Percentiles rank a stretch among this genome's conserved stretches.
These are phyloP conservation scores for Plantago elongata DNA, from an alignment of 257 asterid genomes.

Conservation along the genomic window DNA sequence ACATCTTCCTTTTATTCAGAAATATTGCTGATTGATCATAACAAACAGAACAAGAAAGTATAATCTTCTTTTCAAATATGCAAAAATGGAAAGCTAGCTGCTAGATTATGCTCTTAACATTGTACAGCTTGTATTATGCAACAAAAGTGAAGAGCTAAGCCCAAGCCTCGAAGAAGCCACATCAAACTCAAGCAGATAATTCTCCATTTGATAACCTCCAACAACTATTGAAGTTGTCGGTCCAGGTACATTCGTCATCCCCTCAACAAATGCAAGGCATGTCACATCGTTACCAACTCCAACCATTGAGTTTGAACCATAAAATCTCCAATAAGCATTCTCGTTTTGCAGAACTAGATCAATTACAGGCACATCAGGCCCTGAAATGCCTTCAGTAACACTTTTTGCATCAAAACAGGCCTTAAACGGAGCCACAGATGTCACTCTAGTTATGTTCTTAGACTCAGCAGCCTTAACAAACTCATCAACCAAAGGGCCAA, in stretches of 20 bases:
- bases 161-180: conserved; percentile 30
- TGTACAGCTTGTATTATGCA: conserved; percentile 37
- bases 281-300: conserved; percentile 21
- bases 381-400: conserved; percentile 17
- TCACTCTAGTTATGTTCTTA: conserved; percentile 30
- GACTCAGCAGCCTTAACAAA: conserved; percentile 33
- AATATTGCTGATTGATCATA: background rate
- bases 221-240: conserved; percentile 34
- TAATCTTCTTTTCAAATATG: background rate
- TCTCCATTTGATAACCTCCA: conserved; percentile 56
- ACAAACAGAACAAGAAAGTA: background rate
- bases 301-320: conserved; percentile 43
- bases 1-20: too few species aligned
- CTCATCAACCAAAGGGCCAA: conserved; percentile 27
- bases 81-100: background rate
- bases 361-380: conserved; percentile 34
- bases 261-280: conserved; percentile 53
- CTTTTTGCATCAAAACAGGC: conserved; percentile 42
- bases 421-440: conserved; percentile 41
- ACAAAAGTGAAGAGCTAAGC: conserved; percentile 37
- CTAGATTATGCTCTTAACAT: conserved; percentile 30
- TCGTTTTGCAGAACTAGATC: conserved; percentile 31
- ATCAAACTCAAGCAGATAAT: conserved; percentile 45
- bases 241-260: conserved; percentile 15
- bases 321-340: conserved; percentile 37